Evolutionary conservation across 1,139 yeast species (phyloP).

Genomic region (Yamadazyma membranifaciens): DNA sequence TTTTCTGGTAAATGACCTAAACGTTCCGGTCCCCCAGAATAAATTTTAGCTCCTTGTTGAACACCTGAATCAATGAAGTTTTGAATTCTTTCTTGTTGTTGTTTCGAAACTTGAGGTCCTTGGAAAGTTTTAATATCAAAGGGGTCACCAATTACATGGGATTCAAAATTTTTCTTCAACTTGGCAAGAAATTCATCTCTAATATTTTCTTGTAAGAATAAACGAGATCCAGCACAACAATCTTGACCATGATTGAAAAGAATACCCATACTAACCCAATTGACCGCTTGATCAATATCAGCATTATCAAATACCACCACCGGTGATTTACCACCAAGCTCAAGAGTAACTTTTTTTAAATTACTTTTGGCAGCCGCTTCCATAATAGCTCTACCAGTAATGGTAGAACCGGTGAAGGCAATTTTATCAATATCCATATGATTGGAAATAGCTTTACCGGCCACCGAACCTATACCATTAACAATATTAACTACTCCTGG

Average conservation of each 20-base stretch:
- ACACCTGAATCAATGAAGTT: slow-evolving; percentile 50
- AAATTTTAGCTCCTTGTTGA: slow-evolving; percentile 54
- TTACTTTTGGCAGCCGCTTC: slow-evolving; percentile 56
- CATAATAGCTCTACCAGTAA: slow-evolving; percentile 61
- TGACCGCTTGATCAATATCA: slow-evolving; percentile 75
- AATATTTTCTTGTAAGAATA: slow-evolving; percentile 40
- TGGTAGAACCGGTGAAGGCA: slow-evolving; percentile 62
- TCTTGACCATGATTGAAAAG: slow-evolving; percentile 67
- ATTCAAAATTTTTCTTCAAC: slow-evolving; percentile 36
- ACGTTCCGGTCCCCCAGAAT: slow-evolving; percentile 45
- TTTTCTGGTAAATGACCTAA: slow-evolving; percentile 50
- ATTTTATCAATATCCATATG: slow-evolving; percentile 60
- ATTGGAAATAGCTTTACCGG: slow-evolving; percentile 57
- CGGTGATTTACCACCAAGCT: slow-evolving; percentile 91
- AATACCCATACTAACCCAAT: slow-evolving; percentile 82
- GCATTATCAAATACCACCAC: slow-evolving; percentile 70
- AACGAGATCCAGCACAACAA: slow-evolving; percentile 46
- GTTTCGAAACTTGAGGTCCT: slow-evolving; percentile 76
- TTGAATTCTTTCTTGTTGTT: slow-evolving; percentile 61
- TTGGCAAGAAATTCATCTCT: slow-evolving; percentile 49
- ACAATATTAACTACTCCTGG: slow-evolving; percentile 65
- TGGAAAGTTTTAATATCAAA: slow-evolving; percentile 58
- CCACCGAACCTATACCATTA: slow-evolving; percentile 53
- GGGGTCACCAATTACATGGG: slow-evolving; percentile 58
- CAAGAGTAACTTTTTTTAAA: slow-evolving; percentile 72